Evolutionary conservation across 257 asterid genomes (phyloP).

Genomic region (Parsonsia alboflavescens): DNA sequence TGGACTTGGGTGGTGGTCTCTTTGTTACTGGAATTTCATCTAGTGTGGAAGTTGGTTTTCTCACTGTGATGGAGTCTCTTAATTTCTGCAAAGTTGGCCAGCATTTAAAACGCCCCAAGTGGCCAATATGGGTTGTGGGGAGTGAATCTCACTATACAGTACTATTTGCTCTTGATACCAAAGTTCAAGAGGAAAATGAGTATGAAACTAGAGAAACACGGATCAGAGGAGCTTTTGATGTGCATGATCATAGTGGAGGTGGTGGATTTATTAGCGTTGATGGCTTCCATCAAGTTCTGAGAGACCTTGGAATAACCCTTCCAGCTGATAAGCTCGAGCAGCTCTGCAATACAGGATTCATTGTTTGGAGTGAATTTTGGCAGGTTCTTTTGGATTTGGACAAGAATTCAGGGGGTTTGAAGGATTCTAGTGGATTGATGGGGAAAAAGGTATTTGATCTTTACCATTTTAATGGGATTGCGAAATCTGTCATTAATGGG

Average conservation of each 20-base stretch:
- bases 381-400: conserved; percentile 77
- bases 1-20: conserved; percentile 96
- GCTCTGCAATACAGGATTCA: conserved; percentile 64
- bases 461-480: conserved; percentile 93
- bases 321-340: conserved; percentile 65
- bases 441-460: conserved; percentile 85
- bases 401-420: conserved; percentile 74
- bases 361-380: conserved; percentile 98
- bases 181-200: conserved; percentile 91
- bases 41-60: conserved; percentile 86
- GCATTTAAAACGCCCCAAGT: conserved; percentile 71
- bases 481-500: conserved; percentile 63
- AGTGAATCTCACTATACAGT: conserved; percentile 97
- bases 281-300: conserved; percentile 73
- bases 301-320: conserved; percentile 53
- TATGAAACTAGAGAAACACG: conserved; percentile 67
- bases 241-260: conserved; percentile 96
- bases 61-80: conserved; percentile 86
- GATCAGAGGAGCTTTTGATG: conserved; percentile 84
- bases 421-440: conserved; percentile 76
- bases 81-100: conserved; percentile 91
- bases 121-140: conserved; percentile 99
- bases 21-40: conserved; percentile 85
- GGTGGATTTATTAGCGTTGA: conserved; percentile 97
- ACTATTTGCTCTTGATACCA: conserved; percentile 72